Conservation (phyloP, 2,329 filamentous ascomycete genomes). For the Colletotrichum tanaceti region DNA sequence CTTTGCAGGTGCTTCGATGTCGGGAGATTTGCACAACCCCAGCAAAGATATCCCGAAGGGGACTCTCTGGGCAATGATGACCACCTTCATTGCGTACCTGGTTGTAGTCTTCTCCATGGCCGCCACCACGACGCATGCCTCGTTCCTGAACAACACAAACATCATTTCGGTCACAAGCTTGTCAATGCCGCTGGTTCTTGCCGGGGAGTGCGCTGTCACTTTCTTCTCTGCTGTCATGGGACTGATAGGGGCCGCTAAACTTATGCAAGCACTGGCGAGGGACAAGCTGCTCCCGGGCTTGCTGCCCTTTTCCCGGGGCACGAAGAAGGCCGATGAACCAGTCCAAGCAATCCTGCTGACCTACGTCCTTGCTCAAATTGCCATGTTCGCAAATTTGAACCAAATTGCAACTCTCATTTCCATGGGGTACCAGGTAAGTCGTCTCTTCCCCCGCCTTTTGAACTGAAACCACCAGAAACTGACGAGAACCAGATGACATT, state of each 20-base stretch:
- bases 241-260: conserved; percentile 84
- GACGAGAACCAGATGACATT: conserved; percentile 78
- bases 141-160: conserved; percentile 80
- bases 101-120: conserved; percentile 84
- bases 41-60: conserved; percentile 87
- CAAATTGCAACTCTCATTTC: conserved; percentile 90
- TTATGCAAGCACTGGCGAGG: conserved; percentile 83
- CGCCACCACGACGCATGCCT: conserved; percentile 77
- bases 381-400: conserved; percentile 85
- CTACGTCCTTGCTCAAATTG: conserved; percentile 79
- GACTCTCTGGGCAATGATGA: conserved; percentile 80
- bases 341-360: conserved; percentile 81
- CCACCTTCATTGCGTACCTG: conserved; percentile 82
- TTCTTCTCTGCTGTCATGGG: conserved; percentile 91
- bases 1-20: conserved; percentile 86
- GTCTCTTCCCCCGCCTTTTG: background rate
- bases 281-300: conserved; percentile 84
- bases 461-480: background rate
- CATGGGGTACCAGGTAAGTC: conserved; percentile 82
- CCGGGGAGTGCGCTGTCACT: conserved; percentile 84
- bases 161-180: conserved; percentile 84
- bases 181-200: conserved; percentile 78
- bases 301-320: conserved; percentile 78
- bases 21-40: conserved; percentile 83
- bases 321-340: conserved; percentile 78